Evolutionary conservation across 805 yeast genomes (phyloP).

Genomic region (Saccharomycopsis capsularis): DNA sequence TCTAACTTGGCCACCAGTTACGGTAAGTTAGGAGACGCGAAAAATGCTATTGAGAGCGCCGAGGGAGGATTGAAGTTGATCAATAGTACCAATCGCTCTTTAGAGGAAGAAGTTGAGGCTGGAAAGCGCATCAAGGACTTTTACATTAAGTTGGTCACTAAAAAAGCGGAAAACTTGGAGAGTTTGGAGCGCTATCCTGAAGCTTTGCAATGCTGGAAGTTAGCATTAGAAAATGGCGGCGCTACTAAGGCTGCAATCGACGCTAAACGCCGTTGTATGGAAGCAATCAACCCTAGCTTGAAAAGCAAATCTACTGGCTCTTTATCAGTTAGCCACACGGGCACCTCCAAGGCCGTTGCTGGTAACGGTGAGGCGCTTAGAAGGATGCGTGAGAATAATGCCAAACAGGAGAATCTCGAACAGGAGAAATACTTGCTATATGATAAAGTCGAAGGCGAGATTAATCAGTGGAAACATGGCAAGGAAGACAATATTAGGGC

Average conservation of each 20-base stretch:
- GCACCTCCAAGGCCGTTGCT: slow-evolving; percentile 3
- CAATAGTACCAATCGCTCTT: slow-evolving; percentile 16
- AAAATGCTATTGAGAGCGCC: slow-evolving; percentile 27
- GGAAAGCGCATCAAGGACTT: slow-evolving; percentile 58
- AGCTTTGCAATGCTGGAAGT: slow-evolving; percentile 55
- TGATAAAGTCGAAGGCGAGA: slow-evolving; percentile 51
- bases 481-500: slow-evolving; percentile 79
- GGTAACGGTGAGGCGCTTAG: slow-evolving; percentile 42
- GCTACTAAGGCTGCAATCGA: slow-evolving; percentile 61
- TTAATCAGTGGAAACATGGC: slow-evolving; percentile 61
- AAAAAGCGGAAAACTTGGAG: slow-evolving; percentile 82
- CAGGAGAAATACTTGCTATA: slow-evolving; percentile 52
- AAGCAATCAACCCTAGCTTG: slow-evolving; percentile 51
- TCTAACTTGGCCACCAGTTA: slow-evolving; percentile 71
- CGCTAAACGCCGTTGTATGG: slow-evolving; percentile 73
- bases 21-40: slow-evolving; percentile 65
- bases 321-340: slow-evolving; percentile 19
- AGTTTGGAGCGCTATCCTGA: slow-evolving; percentile 61
- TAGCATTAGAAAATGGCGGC: slow-evolving; percentile 61
- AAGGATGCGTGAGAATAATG: slow-evolving; percentile 43
- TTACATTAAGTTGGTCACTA: slow-evolving; percentile 62
- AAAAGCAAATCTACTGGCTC: slow-evolving; percentile 18
- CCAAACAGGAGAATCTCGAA: slow-evolving; percentile 41
- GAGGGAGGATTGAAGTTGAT: slow-evolving; percentile 31
- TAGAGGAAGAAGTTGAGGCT: slow-evolving; percentile 31